Percentiles rank a stretch among this genome's conserved stretches.
These are phyloP conservation scores for Cenchrus purpureus DNA, from an alignment of 176 grass and related monocot species.

Conservation along the genomic window DNA sequence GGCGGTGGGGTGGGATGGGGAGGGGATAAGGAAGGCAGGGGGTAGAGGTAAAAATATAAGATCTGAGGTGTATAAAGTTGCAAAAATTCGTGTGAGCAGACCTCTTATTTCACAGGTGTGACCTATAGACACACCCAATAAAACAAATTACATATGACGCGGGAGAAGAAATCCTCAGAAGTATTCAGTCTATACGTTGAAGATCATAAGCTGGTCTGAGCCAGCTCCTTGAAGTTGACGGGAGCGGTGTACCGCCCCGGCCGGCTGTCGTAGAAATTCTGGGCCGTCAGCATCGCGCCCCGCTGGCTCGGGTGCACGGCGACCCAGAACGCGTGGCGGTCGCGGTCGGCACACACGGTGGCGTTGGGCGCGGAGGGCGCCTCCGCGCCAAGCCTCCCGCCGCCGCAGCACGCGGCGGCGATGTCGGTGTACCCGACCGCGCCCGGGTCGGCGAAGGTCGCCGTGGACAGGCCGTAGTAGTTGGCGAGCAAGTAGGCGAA, in stretches of 20 bases:
- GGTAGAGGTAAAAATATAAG: too few relatives aligned
- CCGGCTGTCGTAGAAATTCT: conserved; percentile 19
- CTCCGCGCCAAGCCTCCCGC: conserved; percentile 15
- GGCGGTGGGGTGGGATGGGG: too few relatives aligned
- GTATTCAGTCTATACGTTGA: too few relatives aligned
- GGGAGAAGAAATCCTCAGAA: too few relatives aligned
- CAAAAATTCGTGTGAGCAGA: too few relatives aligned
- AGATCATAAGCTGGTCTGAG: not conserved
- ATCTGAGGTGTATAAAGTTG: too few relatives aligned
- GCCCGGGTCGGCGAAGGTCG: not conserved
- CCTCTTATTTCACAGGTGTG: too few relatives aligned
- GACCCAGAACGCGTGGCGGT: conserved; percentile 43
- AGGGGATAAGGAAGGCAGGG: too few relatives aligned
- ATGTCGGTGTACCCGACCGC: conserved; percentile 31
- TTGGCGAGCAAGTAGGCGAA: conserved; percentile 40
- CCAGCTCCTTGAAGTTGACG: conserved; percentile 42
- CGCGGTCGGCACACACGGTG: conserved; percentile 31
- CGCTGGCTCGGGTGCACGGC: conserved; percentile 32
- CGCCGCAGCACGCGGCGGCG: conserved; percentile 33
- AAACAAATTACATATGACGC: too few relatives aligned
- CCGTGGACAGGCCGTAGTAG: conserved; percentile 23
- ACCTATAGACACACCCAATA: too few relatives aligned
- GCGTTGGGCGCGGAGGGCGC: not conserved
- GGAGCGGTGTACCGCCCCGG: not conserved
- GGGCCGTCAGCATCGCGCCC: not conserved